These are phyloP conservation scores for Rhizopogon rudus DNA, from an alignment of 768 basidiomycete species.

Conservation along the genomic window DNA sequence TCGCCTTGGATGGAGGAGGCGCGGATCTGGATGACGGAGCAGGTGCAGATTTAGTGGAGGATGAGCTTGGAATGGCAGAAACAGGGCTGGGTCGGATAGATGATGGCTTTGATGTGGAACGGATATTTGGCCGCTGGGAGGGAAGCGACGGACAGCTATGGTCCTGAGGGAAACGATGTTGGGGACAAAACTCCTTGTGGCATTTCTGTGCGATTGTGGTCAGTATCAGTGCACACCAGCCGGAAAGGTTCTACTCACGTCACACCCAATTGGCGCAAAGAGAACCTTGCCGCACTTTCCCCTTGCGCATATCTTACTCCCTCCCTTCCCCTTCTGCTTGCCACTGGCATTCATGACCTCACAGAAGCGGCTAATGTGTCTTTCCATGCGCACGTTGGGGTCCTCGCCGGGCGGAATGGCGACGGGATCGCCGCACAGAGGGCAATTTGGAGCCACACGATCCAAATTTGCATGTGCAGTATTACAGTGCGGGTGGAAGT, in stretches of 20 bases:
- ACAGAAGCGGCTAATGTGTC: constrained; percentile 64
- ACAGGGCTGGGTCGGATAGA: background rate
- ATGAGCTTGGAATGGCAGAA: constrained; percentile 15
- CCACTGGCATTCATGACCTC: constrained; percentile 58
- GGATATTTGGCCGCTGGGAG: constrained; percentile 1
- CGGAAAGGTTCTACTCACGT: constrained; percentile 41
- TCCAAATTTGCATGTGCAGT: constrained; percentile 59
- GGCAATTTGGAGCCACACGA: constrained; percentile 75
- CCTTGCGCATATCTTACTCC: constrained; percentile 52
- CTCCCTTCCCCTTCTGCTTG: constrained; percentile 33
- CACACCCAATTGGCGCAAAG: constrained; percentile 69
- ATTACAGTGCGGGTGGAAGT: constrained; percentile 66
- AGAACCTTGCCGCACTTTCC: constrained; percentile 68
- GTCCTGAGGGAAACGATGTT: constrained; percentile 74
- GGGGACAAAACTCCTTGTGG: constrained; percentile 64
- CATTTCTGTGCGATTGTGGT: constrained; percentile 47
- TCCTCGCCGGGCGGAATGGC: constrained; percentile 74
- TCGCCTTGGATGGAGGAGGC: background rate
- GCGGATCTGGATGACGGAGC: background rate
- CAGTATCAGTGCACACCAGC: background rate
- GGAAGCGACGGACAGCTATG: constrained; percentile 46
- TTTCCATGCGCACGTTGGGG: constrained; percentile 78
- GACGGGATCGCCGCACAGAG: constrained; percentile 72
- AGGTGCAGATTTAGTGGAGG: constrained; percentile 2
- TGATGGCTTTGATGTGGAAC: background rate